Conservation (phyloP, 768 basidiomycete genomes). For the Leccinum pellstonianum region DNA sequence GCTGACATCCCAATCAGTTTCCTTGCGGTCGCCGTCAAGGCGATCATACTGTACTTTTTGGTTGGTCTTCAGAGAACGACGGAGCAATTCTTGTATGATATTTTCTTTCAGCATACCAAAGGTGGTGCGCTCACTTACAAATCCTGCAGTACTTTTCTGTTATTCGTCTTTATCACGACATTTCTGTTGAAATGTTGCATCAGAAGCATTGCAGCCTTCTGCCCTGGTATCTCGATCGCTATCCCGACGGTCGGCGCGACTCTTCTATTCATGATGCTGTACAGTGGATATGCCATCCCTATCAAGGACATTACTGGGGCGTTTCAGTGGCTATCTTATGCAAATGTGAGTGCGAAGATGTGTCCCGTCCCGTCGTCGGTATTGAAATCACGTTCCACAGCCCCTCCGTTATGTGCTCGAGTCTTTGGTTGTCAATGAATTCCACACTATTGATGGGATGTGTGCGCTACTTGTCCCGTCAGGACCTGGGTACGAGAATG, state of each 20-base stretch:
- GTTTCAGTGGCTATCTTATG: slow-evolving; percentile 21
- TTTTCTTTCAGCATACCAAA: neutral
- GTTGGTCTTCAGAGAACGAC: slow-evolving; percentile 19
- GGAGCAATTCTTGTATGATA: slow-evolving; percentile 21
- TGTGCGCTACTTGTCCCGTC: slow-evolving; percentile 34
- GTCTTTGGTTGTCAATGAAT: slow-evolving; percentile 48
- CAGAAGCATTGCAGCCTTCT: slow-evolving; percentile 58
- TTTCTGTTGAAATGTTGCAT: slow-evolving; percentile 76
- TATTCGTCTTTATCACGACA: slow-evolving; percentile 53
- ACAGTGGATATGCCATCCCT: slow-evolving; percentile 41
- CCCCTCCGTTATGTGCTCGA: slow-evolving; percentile 30
- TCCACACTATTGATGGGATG: slow-evolving; percentile 38
- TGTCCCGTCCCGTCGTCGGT: slow-evolving; percentile 33
- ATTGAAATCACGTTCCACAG: slow-evolving; percentile 30
- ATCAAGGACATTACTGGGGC: slow-evolving; percentile 3
- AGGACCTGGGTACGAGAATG: slow-evolving; percentile 36
- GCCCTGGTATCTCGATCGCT: slow-evolving; percentile 53
- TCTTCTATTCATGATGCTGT: slow-evolving; percentile 41
- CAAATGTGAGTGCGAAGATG: slow-evolving; percentile 33
- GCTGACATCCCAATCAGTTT: slow-evolving; percentile 46
- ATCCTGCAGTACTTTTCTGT: slow-evolving; percentile 51
- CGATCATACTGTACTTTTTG: slow-evolving; percentile 19
- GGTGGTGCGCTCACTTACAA: slow-evolving; percentile 31
- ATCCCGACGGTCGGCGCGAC: slow-evolving; percentile 31
- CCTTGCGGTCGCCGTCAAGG: slow-evolving; percentile 12